A percentile compares a stretch with the other conserved stretches of the same genome.
These are phyloP conservation scores for Fusarium nisikadoi DNA, from an alignment of 2,329 filamentous ascomycete genomes.

Conservation along the genomic window DNA sequence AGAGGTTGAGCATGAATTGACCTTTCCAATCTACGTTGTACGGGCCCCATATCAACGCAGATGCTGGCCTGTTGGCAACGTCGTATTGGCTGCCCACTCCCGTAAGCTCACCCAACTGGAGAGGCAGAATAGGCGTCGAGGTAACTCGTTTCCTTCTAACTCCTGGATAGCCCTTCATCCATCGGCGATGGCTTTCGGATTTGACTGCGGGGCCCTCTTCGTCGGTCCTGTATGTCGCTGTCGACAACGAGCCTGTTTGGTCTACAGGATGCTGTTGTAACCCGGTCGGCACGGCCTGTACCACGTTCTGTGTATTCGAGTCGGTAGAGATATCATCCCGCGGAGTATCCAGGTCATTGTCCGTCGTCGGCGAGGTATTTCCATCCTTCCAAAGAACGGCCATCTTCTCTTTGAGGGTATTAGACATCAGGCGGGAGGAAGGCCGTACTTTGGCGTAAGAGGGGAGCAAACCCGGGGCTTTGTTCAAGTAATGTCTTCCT, in stretches of 20 bases:
- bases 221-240: background rate
- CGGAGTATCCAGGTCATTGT: background rate
- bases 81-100: conserved; percentile 26
- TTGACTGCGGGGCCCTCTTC: background rate
- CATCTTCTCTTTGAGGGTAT: conserved; percentile 3
- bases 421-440: background rate
- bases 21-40: background rate
- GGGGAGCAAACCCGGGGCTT: background rate
- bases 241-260: background rate
- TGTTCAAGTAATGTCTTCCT: conserved; percentile 7
- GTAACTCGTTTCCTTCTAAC: background rate
- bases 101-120: background rate
- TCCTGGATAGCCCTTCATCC: background rate
- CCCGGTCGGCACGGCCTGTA: background rate
- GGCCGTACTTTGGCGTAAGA: background rate
- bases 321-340: background rate
- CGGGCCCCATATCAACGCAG: background rate
- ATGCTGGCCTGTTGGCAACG: background rate
- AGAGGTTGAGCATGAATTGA: background rate
- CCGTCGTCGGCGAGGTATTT: background rate
- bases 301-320: background rate
- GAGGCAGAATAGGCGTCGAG: background rate
- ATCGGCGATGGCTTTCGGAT: background rate
- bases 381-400: background rate
- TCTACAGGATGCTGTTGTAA: background rate